A percentile compares a stretch with the other conserved stretches of the same genome.
Conservation (phyloP, 768 basidiomycete species). For the Rhizopogon vesiculosus region DNA sequence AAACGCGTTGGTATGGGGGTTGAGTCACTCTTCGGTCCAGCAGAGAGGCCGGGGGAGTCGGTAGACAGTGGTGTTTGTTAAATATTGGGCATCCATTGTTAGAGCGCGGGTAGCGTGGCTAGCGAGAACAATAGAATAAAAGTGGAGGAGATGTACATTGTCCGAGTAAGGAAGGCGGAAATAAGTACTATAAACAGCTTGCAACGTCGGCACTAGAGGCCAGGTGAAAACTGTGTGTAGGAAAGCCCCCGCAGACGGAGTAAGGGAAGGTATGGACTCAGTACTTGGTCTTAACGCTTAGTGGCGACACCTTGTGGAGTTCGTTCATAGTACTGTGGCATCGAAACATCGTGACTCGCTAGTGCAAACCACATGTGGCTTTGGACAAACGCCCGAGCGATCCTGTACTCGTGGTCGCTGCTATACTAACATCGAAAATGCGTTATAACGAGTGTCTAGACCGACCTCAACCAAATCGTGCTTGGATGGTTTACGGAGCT, state of each 20-base stretch:
- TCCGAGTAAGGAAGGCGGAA: constrained; percentile 20
- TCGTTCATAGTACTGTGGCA: too few relatives aligned
- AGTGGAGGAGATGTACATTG: constrained; percentile 8
- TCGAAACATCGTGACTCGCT: too few relatives aligned
- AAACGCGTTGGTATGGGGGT: constrained; percentile 2
- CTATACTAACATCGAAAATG: background rate
- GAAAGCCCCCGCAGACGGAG: too few relatives aligned
- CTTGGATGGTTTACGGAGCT: background rate
- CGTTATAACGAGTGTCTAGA: background rate
- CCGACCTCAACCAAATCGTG: background rate
- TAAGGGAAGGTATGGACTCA: too few relatives aligned
- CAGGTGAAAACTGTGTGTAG: too few relatives aligned
- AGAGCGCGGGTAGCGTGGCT: background rate
- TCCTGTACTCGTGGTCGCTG: background rate
- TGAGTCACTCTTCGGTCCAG: constrained; percentile 12
- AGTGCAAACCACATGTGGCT: too few relatives aligned
- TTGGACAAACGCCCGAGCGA: too few relatives aligned
- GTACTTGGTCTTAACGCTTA: too few relatives aligned
- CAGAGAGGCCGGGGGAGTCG: constrained; percentile 14
- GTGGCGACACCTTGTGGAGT: too few relatives aligned
- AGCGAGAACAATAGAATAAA: constrained; percentile 17
- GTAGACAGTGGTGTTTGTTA: constrained; percentile 4
- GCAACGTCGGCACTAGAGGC: too few relatives aligned
- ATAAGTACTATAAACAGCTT: too few relatives aligned
- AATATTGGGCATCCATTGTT: constrained; percentile 9